Conservation (phyloP, 1,139 yeast species). For the Geotrichum candidum region DNA sequence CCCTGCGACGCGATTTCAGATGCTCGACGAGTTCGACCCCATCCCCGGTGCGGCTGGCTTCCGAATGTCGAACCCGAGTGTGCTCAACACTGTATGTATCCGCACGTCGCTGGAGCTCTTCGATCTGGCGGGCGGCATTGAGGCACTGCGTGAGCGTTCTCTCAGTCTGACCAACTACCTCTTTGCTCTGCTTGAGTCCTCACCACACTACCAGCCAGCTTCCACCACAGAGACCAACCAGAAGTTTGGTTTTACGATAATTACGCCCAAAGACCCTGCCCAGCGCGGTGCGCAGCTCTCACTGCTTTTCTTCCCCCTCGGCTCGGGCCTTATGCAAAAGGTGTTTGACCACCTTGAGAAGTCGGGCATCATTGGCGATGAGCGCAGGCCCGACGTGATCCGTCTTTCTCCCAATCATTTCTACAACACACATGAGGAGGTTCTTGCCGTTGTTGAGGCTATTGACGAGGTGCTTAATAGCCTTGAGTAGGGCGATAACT, state of each 20-base stretch:
- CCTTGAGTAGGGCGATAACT: neutral
- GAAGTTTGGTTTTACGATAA: constrained; percentile 51
- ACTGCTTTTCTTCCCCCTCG: constrained; percentile 53
- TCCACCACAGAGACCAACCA: constrained; percentile 16
- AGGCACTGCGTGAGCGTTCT: constrained; percentile 51
- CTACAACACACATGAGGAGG: constrained; percentile 71
- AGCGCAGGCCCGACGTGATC: constrained; percentile 81
- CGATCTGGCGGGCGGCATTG: constrained; percentile 58
- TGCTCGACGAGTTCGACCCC: constrained; percentile 76
- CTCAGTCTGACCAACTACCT: constrained; percentile 53
- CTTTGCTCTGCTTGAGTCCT: constrained; percentile 40
- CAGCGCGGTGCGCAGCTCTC: constrained; percentile 83
- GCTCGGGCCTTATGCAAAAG: constrained; percentile 54
- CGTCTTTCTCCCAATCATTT: constrained; percentile 79
- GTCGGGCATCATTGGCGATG: constrained; percentile 74
- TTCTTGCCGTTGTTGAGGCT: constrained; percentile 43
- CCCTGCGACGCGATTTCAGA: constrained; percentile 60
- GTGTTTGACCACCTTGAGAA: constrained; percentile 45
- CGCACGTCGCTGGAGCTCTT: constrained; percentile 61
- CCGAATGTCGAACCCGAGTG: constrained; percentile 90
- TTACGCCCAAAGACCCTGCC: constrained; percentile 57
- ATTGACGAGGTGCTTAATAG: constrained; percentile 41
- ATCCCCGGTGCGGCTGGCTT: constrained; percentile 78
- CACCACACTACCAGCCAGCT: constrained; percentile 25
- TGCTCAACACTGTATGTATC: constrained; percentile 69